Percentiles rank a stretch among this genome's conserved stretches.
Evolutionary conservation across 75 land plant genomes (phyloP).

Genomic region (Sequoiadendron giganteum): DNA sequence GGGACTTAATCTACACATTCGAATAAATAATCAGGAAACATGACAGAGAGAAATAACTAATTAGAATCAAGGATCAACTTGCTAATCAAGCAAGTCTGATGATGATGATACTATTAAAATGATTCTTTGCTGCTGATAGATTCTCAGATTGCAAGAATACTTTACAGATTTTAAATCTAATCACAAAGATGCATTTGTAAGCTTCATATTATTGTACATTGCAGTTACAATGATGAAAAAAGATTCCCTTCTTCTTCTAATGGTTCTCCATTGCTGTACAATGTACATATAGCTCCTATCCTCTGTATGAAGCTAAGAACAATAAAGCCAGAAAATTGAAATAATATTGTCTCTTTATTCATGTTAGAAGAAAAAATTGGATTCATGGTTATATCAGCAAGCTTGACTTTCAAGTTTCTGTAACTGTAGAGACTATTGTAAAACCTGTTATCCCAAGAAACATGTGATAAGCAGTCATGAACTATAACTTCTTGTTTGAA

Average conservation of each 20-base stretch:
- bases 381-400: not conserved
- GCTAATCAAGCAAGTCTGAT: not conserved
- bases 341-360: not conserved
- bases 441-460: not conserved
- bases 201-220: not conserved
- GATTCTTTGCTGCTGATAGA: not conserved
- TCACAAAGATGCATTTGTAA: slow-evolving; percentile 1
- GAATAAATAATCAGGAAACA: not conserved
- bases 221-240: not conserved
- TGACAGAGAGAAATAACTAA: not conserved
- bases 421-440: not conserved
- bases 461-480: not conserved
- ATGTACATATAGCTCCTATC: not conserved
- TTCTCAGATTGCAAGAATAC: not conserved
- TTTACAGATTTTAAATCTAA: not conserved
- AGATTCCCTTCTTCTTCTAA: not conserved
- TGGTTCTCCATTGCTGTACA: not conserved
- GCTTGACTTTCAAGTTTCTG: not conserved
- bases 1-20: slow-evolving; percentile 40
- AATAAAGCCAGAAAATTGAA: not conserved
- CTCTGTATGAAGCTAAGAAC: not conserved
- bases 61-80: not conserved
- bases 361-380: not conserved
- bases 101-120: not conserved
- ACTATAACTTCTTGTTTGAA: not conserved